Base-by-base conservation (phyloP, 352 stramenopile species). In the Phytophthora chlamydospora region DNA sequence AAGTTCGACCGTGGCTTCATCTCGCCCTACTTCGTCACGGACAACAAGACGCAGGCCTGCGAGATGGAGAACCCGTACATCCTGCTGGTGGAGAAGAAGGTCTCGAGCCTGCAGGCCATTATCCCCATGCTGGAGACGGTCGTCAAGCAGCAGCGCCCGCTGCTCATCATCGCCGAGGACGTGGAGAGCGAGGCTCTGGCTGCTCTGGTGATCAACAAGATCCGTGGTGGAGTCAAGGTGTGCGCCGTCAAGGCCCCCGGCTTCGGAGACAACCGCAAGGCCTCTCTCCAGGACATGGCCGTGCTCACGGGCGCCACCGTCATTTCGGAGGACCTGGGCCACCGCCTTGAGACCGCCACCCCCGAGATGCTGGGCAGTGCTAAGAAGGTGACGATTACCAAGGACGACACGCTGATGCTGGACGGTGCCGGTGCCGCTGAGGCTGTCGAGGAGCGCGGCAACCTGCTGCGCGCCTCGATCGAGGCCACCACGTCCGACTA, bases 1-100 rank as follows among this genome's bases (percentile, higher is more conserved):
- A 98, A 98, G 75, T 99, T 99, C 70, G 98, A 99, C 79, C 93
- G 98, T 43, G 98, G 98, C 43, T 99, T 96, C 85, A 99, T 99
- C 78, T 99, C 96, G 75, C 98, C 98, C 7, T 99, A 99, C 82
- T 99, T 99, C 62, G 97, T 99, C 64, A 99, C 97, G 60, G 97
- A 99, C 89, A 96, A 97, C 66, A 99, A 99, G 93, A 99, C 95
- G 12, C 97, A 99, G 83, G 88, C 94, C 44, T 98, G 87, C 74
- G 97, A 99, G 76, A 93, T 99, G 71, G 98, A 99, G 71, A 99
- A 99, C 84, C 97, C 98, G 31, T 89, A 96, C 61, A 99, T 99
- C 65, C 80, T 99, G 16, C 83, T 99, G 39, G 97, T 99, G n/a
- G 98, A 99, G 79, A 99, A 99, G 95, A 99, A 99, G 88, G 91